phyloP scores from a whole-genome alignment of 176 grass and related monocot genomes.

The Oryza longistaminata region DNA sequence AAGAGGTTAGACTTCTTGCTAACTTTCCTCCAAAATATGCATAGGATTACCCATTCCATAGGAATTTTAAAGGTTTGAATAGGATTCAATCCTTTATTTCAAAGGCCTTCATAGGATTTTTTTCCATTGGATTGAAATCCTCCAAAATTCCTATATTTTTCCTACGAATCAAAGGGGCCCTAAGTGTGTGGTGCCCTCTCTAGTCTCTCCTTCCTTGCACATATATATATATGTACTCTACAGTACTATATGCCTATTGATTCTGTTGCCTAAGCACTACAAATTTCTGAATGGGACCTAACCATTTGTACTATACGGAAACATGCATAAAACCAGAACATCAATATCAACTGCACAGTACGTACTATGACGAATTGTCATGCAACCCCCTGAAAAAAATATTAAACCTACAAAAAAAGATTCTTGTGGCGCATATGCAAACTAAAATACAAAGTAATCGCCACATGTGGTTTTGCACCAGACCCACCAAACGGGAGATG shows the following conservation, averaged over 20 bases:
- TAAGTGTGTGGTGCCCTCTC: background rate
- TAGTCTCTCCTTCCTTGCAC: background rate
- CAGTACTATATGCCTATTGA: background rate
- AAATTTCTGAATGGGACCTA: background rate
- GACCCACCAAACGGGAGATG: constrained; percentile 12
- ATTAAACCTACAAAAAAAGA: background rate
- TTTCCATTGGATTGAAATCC: too few species aligned
- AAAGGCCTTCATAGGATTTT: too few species aligned
- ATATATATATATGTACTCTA: background rate
- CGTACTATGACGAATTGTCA: background rate
- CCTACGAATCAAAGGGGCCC: too few species aligned
- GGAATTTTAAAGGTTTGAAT: too few species aligned
- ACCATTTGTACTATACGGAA: constrained; percentile 32
- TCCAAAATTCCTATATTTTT: too few species aligned
- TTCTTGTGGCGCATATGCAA: background rate
- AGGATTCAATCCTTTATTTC: too few species aligned
- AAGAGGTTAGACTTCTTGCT: too few species aligned
- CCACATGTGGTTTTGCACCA: background rate
- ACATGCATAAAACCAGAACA: background rate
- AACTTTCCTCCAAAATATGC: too few species aligned
- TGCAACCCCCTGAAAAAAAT: background rate
- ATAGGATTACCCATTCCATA: too few species aligned
- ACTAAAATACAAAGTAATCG: background rate
- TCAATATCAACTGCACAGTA: background rate
- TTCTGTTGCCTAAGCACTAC: background rate